phyloP scores from a whole-genome alignment of 768 basidiomycete genomes.

The Naganishia friedmannii region DNA sequence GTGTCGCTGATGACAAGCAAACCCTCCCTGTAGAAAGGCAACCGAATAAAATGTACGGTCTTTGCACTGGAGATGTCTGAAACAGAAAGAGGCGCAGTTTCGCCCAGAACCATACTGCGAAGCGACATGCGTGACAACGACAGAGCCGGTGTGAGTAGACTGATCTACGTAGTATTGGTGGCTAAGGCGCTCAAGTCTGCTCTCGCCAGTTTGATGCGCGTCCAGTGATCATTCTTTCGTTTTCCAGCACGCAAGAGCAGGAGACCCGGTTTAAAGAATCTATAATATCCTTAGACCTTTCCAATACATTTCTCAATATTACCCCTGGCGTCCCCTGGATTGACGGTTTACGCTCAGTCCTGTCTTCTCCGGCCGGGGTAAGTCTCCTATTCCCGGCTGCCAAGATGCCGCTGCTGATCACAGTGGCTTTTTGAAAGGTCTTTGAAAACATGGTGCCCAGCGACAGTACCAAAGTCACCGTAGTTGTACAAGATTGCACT shows the following conservation, averaged over 20 bases:
- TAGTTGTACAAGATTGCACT: constrained; percentile 67
- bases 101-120: not conserved
- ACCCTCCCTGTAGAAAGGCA: not conserved
- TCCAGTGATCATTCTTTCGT: constrained; percentile 1
- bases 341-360: constrained; percentile 63
- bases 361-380: constrained; percentile 84
- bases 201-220: not conserved
- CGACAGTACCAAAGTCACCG: constrained; percentile 71
- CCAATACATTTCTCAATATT: constrained; percentile 54
- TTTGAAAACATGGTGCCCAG: constrained; percentile 91
- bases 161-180: no score
- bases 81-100: not conserved
- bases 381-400: constrained; percentile 44
- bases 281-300: constrained; percentile 61
- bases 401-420: no score
- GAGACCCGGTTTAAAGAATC: constrained; percentile 70
- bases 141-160: constrained; percentile 4
- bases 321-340: constrained; percentile 66
- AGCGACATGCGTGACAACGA: constrained; percentile 13
- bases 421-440: constrained; percentile 56
- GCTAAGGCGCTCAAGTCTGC: not conserved
- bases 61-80: constrained; percentile 17
- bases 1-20: not conserved
- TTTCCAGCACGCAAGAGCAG: constrained; percentile 65
- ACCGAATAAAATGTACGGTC: not conserved